Base-by-base conservation (phyloP, 441 rosid genomes). In the Gossypium davidsonii region DNA sequence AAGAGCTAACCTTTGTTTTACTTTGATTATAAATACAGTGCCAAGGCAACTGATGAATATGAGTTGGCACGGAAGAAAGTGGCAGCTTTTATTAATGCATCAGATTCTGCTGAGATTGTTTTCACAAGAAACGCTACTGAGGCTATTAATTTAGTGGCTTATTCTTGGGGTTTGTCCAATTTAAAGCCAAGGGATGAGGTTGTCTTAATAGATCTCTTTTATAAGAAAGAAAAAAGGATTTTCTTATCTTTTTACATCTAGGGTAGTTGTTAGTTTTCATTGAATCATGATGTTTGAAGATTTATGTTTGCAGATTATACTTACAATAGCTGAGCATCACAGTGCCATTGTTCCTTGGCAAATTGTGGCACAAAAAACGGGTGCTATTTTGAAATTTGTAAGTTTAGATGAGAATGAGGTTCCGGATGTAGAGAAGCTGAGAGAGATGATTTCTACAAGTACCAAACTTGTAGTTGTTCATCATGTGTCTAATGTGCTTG, bases 261-360 rank as follows among this genome's bases (percentile, higher is more conserved):
- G 23, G 71, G 21, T 67, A 15, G 71, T 15, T 51, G 9, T 67
- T 49, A n/a, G 9, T 66, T 15, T 67, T n/a, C 5, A n/a, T 9
- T 67, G 58, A 49, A 49, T 67, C 9, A 14, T 67, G 39, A 23
- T 67, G 58, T 6, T 23, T 44, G 37, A 21, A 9, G 2, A 20
- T 73, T 73, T 63, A 9, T 37, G 6, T 79, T 83, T 68, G 76
- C 88, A 92, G 98, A 71, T 94, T 55, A 4, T 91, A 59, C 86
- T 88, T 59, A 88, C 98, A 14, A 73, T 91, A 23, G 98, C 94
- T 6, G 99, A 95, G 69, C 99, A 92, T 78, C 99, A 95, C 51
- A 92, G 98, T 60, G 87, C 91, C 57, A 91, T 94, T 76, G 97
- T 91, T 71, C 99, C 99, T 23, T 92, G 97, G 98, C 99, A 94